Conservation (phyloP, 1,284 basidiomycete genomes). For the Ceratobasidium sp. region DNA sequence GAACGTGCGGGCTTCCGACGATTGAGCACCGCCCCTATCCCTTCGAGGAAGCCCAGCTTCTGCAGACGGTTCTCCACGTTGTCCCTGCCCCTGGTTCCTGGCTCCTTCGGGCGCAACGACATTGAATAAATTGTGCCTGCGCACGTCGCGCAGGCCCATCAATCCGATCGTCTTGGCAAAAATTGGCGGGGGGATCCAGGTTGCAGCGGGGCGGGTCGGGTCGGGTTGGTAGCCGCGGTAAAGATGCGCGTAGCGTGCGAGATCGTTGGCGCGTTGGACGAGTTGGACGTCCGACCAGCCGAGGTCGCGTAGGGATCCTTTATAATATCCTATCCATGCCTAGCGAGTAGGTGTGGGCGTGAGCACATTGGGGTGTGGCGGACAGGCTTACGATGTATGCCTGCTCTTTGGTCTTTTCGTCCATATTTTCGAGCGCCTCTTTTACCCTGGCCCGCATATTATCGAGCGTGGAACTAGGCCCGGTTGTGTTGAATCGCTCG, state of each 20-base stretch:
- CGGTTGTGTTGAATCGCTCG: conserved; percentile 57
- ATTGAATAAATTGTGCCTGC: conserved; percentile 25
- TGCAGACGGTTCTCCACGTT: background rate
- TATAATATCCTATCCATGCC: conserved; percentile 72
- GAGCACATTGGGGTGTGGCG: background rate
- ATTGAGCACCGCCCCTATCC: background rate
- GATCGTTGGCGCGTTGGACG: conserved; percentile 62
- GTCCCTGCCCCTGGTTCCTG: conserved; percentile 28
- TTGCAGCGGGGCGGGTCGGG: conserved; percentile 44
- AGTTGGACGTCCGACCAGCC: conserved; percentile 60
- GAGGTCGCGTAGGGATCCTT: conserved; percentile 58
- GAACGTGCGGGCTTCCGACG: background rate
- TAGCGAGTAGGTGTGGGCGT: conserved; percentile 36
- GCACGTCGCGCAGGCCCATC: conserved; percentile 68
- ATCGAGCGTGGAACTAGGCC: conserved; percentile 46
- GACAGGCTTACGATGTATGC: conserved; percentile 61
- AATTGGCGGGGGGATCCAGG: conserved; percentile 58
- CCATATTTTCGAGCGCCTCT: conserved; percentile 52
- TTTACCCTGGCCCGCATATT: conserved; percentile 49
- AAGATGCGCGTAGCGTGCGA: conserved; percentile 59
- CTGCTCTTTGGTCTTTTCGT: conserved; percentile 59
- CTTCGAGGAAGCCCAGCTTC: background rate
- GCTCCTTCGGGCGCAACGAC: conserved; percentile 18
- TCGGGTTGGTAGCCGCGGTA: conserved; percentile 55
- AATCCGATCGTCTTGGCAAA: conserved; percentile 66